Base-by-base conservation (phyloP, 2,329 filamentous ascomycete genomes). In the Penicillium hesseltinei region DNA sequence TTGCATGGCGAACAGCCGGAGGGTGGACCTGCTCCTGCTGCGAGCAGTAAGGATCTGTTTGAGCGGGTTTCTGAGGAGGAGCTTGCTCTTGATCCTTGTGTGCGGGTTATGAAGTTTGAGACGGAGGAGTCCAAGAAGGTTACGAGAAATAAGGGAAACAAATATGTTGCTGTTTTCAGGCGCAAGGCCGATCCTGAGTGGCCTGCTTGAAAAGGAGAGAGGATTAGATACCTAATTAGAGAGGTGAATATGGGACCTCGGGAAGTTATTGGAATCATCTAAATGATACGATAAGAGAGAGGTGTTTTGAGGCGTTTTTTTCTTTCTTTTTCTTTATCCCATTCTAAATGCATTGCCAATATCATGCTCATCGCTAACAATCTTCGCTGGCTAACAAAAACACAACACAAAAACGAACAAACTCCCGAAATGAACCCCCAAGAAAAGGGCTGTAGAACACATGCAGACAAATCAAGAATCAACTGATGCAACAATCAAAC, bases 81-180 rank as follows among this genome's bases (percentile, higher is more conserved):
- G n/a, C 78, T 83, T 4, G 74, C 83, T 4, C 80, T 76, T 8
- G 83, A 81, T 56, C 80, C 76, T 11, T 88, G 87, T 66, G 85
- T 88, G 64, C 80, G 77, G 69, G 79, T 82, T 64, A 88, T 88
- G 85, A 81, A 81, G 61, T 77, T 82, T 36, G 92, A 94, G 77
- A 99, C 95, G 4, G 94, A 99, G 75, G 95, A 99, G 78, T 91
- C 92, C 35, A 97, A 96, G 80, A 99, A 99, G 79, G 94, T 99
- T 15, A 85, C 87, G 66, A 85, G 94, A 71, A 96, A 97, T 76
- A 86, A 90, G 42, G 94, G 94, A 0, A 84, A 86, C 71, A 99
- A 97, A 77, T 96, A 89, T 76, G 88, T 97, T 47, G 93, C 92
- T 40, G 84, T 96, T 49, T 99, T 94, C 73, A 84, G 89, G 69